A percentile compares a stretch with the other conserved stretches of the same genome.
phyloP scores from a whole-genome alignment of 306 rosid genomes.

The Rosa chinensis region DNA sequence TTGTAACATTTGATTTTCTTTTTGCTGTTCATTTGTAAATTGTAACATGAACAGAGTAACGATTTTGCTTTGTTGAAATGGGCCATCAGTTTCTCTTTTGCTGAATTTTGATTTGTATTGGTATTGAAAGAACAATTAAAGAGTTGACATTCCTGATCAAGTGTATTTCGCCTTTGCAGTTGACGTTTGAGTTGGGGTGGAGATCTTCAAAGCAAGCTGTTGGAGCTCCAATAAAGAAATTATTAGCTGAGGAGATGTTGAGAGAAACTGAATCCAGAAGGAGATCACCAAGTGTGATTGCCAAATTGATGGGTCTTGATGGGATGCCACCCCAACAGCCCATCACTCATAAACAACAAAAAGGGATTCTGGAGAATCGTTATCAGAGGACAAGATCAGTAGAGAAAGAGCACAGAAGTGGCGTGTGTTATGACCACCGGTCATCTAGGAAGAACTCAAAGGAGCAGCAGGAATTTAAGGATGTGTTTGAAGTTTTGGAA shows the following conservation, averaged over 20 bases:
- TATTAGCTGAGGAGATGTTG: conserved; percentile 76
- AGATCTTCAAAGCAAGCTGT: conserved; percentile 51
- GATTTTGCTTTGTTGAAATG: conserved; percentile 7
- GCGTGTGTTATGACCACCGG: conserved; percentile 31
- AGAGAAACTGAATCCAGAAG: conserved; percentile 56
- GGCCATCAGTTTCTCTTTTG: not conserved
- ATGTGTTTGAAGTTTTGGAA: conserved; percentile 87
- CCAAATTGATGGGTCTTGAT: conserved; percentile 98
- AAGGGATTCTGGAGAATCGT: conserved; percentile 34
- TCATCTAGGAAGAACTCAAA: conserved; percentile 60
- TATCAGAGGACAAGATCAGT: conserved; percentile 26
- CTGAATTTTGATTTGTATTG: conserved; percentile 11
- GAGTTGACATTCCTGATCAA: conserved; percentile 15
- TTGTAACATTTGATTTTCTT: not conserved
- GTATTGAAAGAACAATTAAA: not conserved
- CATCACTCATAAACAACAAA: conserved; percentile 49
- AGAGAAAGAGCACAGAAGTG: conserved; percentile 47
- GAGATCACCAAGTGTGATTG: conserved; percentile 74
- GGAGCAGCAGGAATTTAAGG: conserved; percentile 80
- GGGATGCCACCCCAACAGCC: conserved; percentile 72
- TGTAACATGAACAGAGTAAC: conserved; percentile 2
- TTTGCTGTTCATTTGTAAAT: not conserved
- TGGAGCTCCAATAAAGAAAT: conserved; percentile 75
- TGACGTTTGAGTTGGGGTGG: conserved; percentile 53
- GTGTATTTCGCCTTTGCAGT: conserved; percentile 47